Conservation (phyloP, 2,329 filamentous ascomycete species). For the Fusarium sp. region DNA sequence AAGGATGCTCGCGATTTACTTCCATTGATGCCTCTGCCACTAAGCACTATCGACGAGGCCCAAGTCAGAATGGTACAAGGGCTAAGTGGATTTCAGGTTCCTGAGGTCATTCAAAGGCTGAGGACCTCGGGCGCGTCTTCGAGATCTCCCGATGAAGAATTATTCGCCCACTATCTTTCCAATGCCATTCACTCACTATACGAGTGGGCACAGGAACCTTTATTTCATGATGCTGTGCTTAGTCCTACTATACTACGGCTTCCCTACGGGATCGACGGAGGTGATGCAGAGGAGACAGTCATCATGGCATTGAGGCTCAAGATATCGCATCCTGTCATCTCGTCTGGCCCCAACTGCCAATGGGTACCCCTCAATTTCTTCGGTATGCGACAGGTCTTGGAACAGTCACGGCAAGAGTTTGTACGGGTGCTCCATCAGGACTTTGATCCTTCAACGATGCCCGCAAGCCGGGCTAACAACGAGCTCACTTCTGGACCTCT, state of each 20-base stretch:
- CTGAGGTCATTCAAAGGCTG: constrained; percentile 42
- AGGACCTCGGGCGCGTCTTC: constrained; percentile 44
- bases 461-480: constrained; percentile 8
- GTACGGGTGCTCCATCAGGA: constrained; percentile 68
- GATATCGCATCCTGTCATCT: constrained; percentile 66
- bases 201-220: constrained; percentile 52
- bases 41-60: constrained; percentile 60
- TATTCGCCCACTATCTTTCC: constrained; percentile 57
- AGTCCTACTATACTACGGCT: constrained; percentile 54
- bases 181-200: constrained; percentile 53
- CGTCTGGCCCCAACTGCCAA: constrained; percentile 60
- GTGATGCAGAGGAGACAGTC: constrained; percentile 45
- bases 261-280: constrained; percentile 46
- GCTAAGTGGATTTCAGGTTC: constrained; percentile 56
- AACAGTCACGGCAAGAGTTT: constrained; percentile 67
- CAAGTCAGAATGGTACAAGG: constrained; percentile 64
- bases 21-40: constrained; percentile 64
- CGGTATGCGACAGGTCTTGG: constrained; percentile 70
- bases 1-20: constrained; percentile 66
- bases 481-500: constrained; percentile 11
- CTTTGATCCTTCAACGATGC: constrained; percentile 52
- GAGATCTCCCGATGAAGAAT: constrained; percentile 48
- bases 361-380: constrained; percentile 73
- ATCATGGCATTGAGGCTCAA: constrained; percentile 68
- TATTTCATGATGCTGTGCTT: constrained; percentile 57